Evolutionary conservation across 805 yeast species (phyloP).

Genomic region (Candida montana): DNA sequence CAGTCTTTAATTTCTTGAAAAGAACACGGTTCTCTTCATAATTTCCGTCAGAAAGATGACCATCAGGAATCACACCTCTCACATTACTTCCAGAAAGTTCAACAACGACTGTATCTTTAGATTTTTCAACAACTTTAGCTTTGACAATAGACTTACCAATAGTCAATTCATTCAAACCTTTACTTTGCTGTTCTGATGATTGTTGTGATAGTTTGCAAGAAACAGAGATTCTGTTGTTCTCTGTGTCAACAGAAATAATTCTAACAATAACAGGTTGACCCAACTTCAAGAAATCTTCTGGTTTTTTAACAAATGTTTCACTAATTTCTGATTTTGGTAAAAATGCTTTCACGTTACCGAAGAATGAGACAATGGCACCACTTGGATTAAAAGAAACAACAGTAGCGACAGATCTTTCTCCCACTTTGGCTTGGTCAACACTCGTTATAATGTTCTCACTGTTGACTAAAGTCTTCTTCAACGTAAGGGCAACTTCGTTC

Average conservation of each 20-base stretch:
- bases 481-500: constrained; percentile 55
- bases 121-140: constrained; percentile 65
- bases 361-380: constrained; percentile 83
- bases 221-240: constrained; percentile 53
- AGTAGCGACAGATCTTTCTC: constrained; percentile 60
- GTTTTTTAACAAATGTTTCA: constrained; percentile 75
- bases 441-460: constrained; percentile 32
- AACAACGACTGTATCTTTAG: constrained; percentile 66
- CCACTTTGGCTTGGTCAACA: constrained; percentile 52
- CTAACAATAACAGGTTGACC: constrained; percentile 83
- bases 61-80: constrained; percentile 67
- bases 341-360: constrained; percentile 71
- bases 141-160: constrained; percentile 60
- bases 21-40: constrained; percentile 65
- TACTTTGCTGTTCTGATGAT: constrained; percentile 40
- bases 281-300: constrained; percentile 69
- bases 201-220: constrained; percentile 66
- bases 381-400: constrained; percentile 63
- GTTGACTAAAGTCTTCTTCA: constrained; percentile 79
- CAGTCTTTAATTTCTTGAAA: constrained; percentile 58
- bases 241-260: constrained; percentile 51
- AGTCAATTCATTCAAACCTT: constrained; percentile 40
- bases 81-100: constrained; percentile 44
- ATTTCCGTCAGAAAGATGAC: constrained; percentile 74
- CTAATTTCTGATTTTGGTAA: constrained; percentile 86